Percentiles rank a stretch among this genome's conserved stretches.
phyloP scores from a whole-genome alignment of 257 asterid genomes.

The Fraxinus quadrangulata region DNA sequence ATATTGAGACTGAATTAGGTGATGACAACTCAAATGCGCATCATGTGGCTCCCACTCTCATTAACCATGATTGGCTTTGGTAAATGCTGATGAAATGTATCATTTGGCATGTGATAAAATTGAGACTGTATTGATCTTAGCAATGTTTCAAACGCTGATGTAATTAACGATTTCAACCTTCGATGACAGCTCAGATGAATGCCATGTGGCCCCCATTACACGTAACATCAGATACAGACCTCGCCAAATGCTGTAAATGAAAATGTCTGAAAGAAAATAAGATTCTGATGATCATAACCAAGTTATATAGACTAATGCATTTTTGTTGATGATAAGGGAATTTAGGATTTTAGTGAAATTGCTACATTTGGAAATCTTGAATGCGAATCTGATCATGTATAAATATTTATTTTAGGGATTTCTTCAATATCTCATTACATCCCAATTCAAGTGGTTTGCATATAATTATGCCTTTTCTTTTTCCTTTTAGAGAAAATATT shows the following conservation, averaged over 20 bases:
- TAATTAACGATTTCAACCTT: background rate
- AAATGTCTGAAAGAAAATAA: background rate
- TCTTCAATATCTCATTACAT: background rate
- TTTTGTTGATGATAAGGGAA: constrained; percentile 29
- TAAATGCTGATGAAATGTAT: background rate
- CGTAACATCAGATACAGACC: too few species aligned
- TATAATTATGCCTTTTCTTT: background rate
- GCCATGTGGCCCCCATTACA: too few species aligned
- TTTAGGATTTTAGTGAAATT: constrained; percentile 30
- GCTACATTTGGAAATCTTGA: constrained; percentile 30
- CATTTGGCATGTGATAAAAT: background rate
- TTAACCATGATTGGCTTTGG: background rate
- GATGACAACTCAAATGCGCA: background rate
- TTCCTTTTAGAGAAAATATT: background rate
- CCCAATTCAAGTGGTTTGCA: constrained; percentile 19
- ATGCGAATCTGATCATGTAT: constrained; percentile 28
- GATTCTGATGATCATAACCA: background rate
- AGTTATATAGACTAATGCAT: background rate
- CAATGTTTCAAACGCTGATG: background rate
- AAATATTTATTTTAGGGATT: constrained; percentile 5
- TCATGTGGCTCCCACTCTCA: background rate
- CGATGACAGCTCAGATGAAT: background rate
- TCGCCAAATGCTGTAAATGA: background rate
- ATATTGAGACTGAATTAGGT: background rate
- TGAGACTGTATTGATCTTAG: constrained; percentile 8